Evolutionary conservation across 2,329 filamentous ascomycete species (phyloP).

Genomic region (Exophiala sideris): DNA sequence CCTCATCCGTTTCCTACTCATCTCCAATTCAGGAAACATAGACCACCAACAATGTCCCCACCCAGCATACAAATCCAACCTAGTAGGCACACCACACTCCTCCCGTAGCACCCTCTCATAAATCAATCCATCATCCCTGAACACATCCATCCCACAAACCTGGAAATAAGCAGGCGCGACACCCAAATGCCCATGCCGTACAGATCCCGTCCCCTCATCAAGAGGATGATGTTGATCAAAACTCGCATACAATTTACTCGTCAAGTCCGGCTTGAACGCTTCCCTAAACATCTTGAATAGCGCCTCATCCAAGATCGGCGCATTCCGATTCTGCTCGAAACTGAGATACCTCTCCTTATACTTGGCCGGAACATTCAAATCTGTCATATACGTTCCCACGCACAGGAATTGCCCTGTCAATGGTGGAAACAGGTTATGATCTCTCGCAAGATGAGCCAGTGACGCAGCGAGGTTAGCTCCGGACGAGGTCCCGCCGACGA

Average conservation of each 20-base stretch:
- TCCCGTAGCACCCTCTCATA: conserved; percentile 50
- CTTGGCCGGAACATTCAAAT: conserved; percentile 34
- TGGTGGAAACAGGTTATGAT: conserved; percentile 40
- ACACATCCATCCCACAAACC: conserved; percentile 49
- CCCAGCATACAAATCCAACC: conserved; percentile 43
- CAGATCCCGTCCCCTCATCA: conserved; percentile 27
- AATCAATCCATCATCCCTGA: conserved; percentile 53
- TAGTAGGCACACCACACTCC: conserved; percentile 43
- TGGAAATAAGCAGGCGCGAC: conserved; percentile 45
- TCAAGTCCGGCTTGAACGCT: conserved; percentile 33
- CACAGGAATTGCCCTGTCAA: conserved; percentile 47
- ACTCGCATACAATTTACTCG: conserved; percentile 33
- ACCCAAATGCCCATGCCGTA: conserved; percentile 14
- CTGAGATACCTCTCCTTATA: conserved; percentile 41
- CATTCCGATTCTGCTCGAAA: conserved; percentile 41
- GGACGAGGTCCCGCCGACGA: conserved; percentile 49
- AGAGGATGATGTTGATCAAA: conserved; percentile 30
- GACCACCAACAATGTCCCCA: conserved; percentile 38
- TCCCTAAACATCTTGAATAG: conserved; percentile 30
- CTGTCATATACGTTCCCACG: conserved; percentile 37
- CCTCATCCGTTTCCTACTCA: conserved; percentile 15
- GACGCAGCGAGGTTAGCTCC: conserved; percentile 43
- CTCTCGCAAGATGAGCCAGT: conserved; percentile 40
- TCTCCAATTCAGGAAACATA: conserved; percentile 18
- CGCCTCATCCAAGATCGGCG: conserved; percentile 34